A percentile compares a stretch with the other conserved stretches of the same genome.
phyloP scores from a whole-genome alignment of 1,284 basidiomycete genomes.

The Salmacisia buchloeana region DNA sequence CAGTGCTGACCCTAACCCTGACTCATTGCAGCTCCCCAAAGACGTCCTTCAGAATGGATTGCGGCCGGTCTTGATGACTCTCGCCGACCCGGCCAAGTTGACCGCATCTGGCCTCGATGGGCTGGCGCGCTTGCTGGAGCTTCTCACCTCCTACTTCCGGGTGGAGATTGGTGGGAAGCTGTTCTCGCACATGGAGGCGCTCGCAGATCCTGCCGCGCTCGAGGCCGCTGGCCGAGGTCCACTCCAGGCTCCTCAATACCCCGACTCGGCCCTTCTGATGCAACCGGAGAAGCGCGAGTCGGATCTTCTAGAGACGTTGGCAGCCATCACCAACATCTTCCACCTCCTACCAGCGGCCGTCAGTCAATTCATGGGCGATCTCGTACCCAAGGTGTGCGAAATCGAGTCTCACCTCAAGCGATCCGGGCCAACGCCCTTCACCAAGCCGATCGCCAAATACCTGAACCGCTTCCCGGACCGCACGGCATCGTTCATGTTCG shows the following conservation, averaged over 20 bases:
- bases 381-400: slow-evolving; percentile 83
- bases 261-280: slow-evolving; percentile 21
- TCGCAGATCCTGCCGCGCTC: slow-evolving; percentile 40
- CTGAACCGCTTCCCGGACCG: slow-evolving; percentile 83
- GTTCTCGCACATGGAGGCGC: slow-evolving; percentile 66
- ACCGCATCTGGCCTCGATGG: slow-evolving; percentile 90
- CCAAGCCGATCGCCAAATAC: slow-evolving; percentile 83
- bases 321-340: slow-evolving; percentile 92
- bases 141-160: slow-evolving; percentile 98
- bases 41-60: slow-evolving; percentile 91
- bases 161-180: slow-evolving; percentile 98
- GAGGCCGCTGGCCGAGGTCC: slow-evolving; percentile 39
- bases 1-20: neutral
- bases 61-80: slow-evolving; percentile 93
- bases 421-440: slow-evolving; percentile 84
- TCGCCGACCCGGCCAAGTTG: slow-evolving; percentile 89
- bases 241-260: slow-evolving; percentile 21
- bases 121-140: slow-evolving; percentile 84
- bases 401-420: slow-evolving; percentile 88
- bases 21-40: slow-evolving; percentile 64
- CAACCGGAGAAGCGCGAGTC: slow-evolving; percentile 71
- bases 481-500: slow-evolving; percentile 77
- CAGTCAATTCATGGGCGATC: slow-evolving; percentile 80
- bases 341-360: slow-evolving; percentile 81
- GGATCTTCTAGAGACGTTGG: slow-evolving; percentile 85